phyloP scores from a whole-genome alignment of 2,329 filamentous ascomycete species.

The Aspergillus thermomutatus region DNA sequence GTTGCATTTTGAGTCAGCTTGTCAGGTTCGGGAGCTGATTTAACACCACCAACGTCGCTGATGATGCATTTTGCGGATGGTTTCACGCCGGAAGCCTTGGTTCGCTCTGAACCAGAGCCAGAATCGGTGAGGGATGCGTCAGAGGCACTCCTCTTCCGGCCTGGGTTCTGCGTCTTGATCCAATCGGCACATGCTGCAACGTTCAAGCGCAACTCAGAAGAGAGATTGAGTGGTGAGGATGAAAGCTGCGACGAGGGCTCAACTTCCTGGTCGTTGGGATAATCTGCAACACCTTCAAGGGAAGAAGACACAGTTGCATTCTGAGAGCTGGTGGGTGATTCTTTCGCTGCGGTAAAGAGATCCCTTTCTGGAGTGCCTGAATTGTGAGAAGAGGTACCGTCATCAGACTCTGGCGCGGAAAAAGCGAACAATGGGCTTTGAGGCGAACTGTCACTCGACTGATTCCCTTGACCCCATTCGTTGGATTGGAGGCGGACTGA shows the following conservation, averaged over 20 bases:
- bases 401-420: neutral
- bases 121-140: conserved; percentile 28
- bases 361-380: neutral
- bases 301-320: neutral
- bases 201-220: neutral
- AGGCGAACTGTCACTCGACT: conserved; percentile 4
- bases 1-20: neutral
- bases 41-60: neutral
- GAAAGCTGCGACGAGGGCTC: neutral
- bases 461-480: conserved; percentile 1
- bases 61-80: neutral
- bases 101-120: conserved; percentile 19
- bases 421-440: conserved; percentile 18
- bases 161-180: conserved; percentile 8
- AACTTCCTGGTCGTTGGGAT: neutral
- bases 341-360: neutral
- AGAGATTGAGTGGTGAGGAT: neutral
- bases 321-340: neutral
- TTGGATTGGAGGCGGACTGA: conserved; percentile 6
- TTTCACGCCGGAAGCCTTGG: neutral
- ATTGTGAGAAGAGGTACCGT: neutral
- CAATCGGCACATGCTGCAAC: conserved; percentile 1
- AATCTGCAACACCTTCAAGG: neutral
- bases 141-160: conserved; percentile 24
- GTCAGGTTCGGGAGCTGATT: neutral